phyloP scores from a whole-genome alignment of 1,139 yeast genomes.

The Groenewaldozyma auringiensis region DNA sequence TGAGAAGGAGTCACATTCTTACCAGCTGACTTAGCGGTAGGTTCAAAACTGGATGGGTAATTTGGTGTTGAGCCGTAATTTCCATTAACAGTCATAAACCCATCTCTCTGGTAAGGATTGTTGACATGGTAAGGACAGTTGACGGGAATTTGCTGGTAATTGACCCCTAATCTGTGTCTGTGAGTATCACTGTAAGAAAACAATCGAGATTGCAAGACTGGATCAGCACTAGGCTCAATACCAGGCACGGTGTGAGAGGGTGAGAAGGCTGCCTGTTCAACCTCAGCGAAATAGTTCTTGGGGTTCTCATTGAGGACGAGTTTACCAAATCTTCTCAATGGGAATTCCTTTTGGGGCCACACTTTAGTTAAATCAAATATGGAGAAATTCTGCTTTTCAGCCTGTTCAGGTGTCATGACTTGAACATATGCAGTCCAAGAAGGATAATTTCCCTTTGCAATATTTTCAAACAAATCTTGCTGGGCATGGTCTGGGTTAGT shows the following conservation, averaged over 20 bases:
- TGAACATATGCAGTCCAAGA: constrained; percentile 62
- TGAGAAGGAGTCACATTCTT: constrained; percentile 35
- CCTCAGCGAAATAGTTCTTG: constrained; percentile 70
- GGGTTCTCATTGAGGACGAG: constrained; percentile 65
- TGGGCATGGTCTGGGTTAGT: constrained; percentile 57
- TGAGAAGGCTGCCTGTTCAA: constrained; percentile 75
- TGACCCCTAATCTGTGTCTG: constrained; percentile 56
- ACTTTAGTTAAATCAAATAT: constrained; percentile 69
- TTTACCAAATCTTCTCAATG: constrained; percentile 67
- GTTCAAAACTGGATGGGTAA: constrained; percentile 38
- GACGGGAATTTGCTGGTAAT: constrained; percentile 68
- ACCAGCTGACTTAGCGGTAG: constrained; percentile 36
- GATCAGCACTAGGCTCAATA: constrained; percentile 79
- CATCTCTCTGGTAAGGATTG: constrained; percentile 62
- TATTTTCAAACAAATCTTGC: constrained; percentile 49
- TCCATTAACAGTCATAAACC: constrained; percentile 66
- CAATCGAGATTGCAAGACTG: constrained; percentile 76
- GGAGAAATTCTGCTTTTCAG: constrained; percentile 43
- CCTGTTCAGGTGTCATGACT: constrained; percentile 66
- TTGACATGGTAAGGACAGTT: constrained; percentile 42
- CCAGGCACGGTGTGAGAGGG: constrained; percentile 83
- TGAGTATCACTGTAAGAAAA: constrained; percentile 86
- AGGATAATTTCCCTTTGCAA: constrained; percentile 54
- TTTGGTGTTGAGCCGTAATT: constrained; percentile 84
- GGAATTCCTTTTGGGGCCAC: constrained; percentile 75